Conservation (phyloP, 371 early-diverging fungal species). For the Mucor circinelloides region DNA sequence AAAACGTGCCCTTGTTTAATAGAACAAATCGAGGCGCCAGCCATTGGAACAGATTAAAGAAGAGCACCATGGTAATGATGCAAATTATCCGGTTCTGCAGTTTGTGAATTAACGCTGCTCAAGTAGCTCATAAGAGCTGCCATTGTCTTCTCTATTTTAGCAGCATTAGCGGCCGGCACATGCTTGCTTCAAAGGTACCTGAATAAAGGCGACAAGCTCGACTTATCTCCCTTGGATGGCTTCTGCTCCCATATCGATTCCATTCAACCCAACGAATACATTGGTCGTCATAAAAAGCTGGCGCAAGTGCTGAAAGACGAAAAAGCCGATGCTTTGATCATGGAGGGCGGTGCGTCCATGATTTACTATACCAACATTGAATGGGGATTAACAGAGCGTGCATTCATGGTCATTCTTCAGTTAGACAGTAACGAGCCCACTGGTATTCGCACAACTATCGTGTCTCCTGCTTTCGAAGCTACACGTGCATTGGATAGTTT, state of each 20-base stretch:
- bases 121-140: conserved; percentile 19
- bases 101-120: neutral
- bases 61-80: conserved; percentile 30
- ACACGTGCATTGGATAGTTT: conserved; percentile 45
- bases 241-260: conserved; percentile 41
- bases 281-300: conserved; percentile 46
- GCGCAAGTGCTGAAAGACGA: conserved; percentile 37
- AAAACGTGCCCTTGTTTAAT: conserved; percentile 13
- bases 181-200: conserved; percentile 20
- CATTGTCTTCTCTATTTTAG: conserved; percentile 19
- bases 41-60: conserved; percentile 34
- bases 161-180: conserved; percentile 19
- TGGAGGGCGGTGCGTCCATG: conserved; percentile 59
- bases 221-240: conserved; percentile 6
- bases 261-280: conserved; percentile 49
- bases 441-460: conserved; percentile 43
- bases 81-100: neutral
- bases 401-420: conserved; percentile 52
- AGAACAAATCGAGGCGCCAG: neutral
- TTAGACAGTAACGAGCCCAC: conserved; percentile 24
- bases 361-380: conserved; percentile 54
- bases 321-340: conserved; percentile 45
- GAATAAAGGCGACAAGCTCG: neutral
- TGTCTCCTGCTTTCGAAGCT: conserved; percentile 61
- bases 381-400: conserved; percentile 57